Percentiles rank a stretch among this genome's conserved stretches.
Conservation (phyloP, 139 green algal genomes). For the Volvox africanus region DNA sequence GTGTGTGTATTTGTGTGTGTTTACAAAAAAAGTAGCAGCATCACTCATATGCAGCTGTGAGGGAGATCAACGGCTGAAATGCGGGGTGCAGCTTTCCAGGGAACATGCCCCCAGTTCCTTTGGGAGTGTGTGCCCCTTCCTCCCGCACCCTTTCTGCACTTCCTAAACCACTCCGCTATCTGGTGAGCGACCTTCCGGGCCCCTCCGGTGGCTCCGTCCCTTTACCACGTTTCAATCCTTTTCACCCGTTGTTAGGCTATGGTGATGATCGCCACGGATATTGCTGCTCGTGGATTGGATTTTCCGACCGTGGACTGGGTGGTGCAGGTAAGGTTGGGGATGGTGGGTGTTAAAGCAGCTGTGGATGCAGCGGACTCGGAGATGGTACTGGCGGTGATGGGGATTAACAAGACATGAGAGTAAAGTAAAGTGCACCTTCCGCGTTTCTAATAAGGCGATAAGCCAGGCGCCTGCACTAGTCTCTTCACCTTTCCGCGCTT, state of each 20-base stretch:
- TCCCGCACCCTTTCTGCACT: neutral
- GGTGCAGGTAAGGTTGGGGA: conserved; percentile 68
- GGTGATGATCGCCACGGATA: conserved; percentile 95
- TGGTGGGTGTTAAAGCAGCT: neutral
- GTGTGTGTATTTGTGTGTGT: too few species aligned
- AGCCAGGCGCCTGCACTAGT: too few species aligned
- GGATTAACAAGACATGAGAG: too few species aligned
- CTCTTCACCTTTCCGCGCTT: too few species aligned
- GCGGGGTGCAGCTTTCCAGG: too few species aligned
- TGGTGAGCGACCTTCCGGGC: neutral
- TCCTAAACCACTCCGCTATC: neutral
- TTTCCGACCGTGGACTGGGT: conserved; percentile 96
- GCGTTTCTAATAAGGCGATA: too few species aligned
- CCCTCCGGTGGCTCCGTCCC: neutral
- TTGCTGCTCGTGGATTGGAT: conserved; percentile 92
- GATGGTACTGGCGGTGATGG: too few species aligned
- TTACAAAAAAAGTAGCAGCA: neutral
- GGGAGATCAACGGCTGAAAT: too few species aligned
- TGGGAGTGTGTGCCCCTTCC: too few species aligned
- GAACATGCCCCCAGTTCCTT: too few species aligned
- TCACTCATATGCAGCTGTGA: too few species aligned
- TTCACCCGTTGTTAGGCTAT: neutral
- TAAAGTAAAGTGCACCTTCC: too few species aligned
- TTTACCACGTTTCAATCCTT: neutral
- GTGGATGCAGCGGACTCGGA: neutral